Evolutionary conservation across 2,329 filamentous ascomycete genomes (phyloP), one percentile per base, ranked within the genome.

Genomic region (Ophiocordyceps camponoti-floridani): DNA sequence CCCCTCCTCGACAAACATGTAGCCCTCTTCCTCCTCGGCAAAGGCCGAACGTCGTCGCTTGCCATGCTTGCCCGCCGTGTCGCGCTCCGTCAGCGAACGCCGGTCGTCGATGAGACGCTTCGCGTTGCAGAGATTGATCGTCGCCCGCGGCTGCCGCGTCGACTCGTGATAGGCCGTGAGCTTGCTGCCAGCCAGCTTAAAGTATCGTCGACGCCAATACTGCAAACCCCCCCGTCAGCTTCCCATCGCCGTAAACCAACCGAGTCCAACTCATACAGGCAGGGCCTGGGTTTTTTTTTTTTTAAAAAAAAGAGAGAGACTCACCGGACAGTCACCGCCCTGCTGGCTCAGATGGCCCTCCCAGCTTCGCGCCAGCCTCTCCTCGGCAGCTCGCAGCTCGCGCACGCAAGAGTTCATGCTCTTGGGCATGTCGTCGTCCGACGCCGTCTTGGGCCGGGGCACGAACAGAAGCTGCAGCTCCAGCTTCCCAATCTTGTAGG

Each of bases 1-100:
- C 3, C 91, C 91, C 60, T 98, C 91, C 62, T 98, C 91, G 44
- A 98, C 89, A 60, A 98, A 98, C 84, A 95, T 94, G 69, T 98
- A 98, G 40, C 91, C 91, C 59, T 98, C 91, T 64, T 98, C 91
- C 52, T 98, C 91, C 62, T 96, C 91, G 1, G 89, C 88, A 61
- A 98, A 98, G 11, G 85, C 91, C 31, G 88, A 95, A 61, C 93
- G 87, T 46, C 91, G 82, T 40, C 91, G 82, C 53, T 78, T 80
- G 46, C 86, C 84, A 50, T 75, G 75, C 58, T 79, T 84, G 46
- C 81, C 82, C 13, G 73, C 79, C 0, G 81, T 85, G 57, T 93
- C 85, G 52, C 84, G 87, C 55, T 94, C 83, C 7, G 81, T 85
- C 42, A 98, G 69, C 18, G 84, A 73, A 18, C 79, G 79, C 46